Evolutionary conservation across 202 grass and related monocot genomes (phyloP).

Genomic region (Carex sylvatica): DNA sequence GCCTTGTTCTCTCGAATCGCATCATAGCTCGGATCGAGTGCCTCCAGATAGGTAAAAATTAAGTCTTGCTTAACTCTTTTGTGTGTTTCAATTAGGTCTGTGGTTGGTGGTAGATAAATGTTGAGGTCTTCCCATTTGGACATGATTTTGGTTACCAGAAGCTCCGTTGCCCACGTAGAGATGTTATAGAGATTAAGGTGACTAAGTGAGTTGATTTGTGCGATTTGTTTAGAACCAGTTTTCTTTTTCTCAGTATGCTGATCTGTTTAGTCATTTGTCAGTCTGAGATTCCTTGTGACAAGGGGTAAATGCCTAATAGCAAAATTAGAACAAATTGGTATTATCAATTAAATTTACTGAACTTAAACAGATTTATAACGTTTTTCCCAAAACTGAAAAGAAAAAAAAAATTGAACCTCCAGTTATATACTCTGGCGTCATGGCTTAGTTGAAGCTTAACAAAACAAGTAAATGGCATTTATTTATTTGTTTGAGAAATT

Average conservation of each 20-base stretch:
- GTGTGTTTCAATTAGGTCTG: no score
- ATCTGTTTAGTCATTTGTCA: conserved; percentile 34
- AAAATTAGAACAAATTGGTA: not conserved
- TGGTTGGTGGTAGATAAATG: no score
- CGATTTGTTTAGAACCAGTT: not conserved
- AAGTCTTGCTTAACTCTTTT: no score
- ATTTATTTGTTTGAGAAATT: not conserved
- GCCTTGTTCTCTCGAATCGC: no score
- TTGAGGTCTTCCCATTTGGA: no score
- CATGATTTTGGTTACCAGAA: no score
- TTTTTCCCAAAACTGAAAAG: not conserved
- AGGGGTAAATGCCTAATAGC: not conserved
- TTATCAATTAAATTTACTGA: not conserved
- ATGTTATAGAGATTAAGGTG: not conserved
- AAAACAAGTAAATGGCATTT: no score
- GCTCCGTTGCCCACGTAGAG: not conserved
- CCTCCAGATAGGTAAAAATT: no score
- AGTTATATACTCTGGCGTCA: not conserved
- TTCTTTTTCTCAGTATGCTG: conserved; percentile 21
- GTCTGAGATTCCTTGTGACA: not conserved
- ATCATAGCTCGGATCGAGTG: no score
- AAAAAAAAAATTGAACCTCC: not conserved
- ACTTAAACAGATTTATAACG: not conserved
- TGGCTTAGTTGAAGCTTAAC: not conserved
- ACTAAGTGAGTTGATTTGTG: not conserved